Percentiles rank a stretch among this genome's conserved stretches.
Evolutionary conservation across 768 basidiomycete genomes (phyloP).

Genomic region (Phanerochaete carnosa): DNA sequence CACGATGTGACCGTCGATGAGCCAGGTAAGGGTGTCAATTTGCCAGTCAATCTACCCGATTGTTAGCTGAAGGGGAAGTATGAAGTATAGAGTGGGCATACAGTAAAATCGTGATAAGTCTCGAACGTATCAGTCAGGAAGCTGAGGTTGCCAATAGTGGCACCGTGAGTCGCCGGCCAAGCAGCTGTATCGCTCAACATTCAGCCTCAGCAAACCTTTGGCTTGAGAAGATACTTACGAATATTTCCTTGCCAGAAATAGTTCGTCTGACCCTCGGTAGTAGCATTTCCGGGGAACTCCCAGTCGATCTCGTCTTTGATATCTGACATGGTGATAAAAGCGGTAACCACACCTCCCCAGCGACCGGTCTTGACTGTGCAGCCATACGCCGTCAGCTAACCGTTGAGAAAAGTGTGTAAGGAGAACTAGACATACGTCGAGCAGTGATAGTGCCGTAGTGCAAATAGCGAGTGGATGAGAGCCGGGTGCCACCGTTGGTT

Average conservation of each 20-base stretch:
- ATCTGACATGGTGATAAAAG: conserved; percentile 79
- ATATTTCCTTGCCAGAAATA: conserved; percentile 76
- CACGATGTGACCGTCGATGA: conserved; percentile 67
- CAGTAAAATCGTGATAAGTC: conserved; percentile 77
- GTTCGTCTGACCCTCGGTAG: conserved; percentile 72
- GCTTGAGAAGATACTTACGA: conserved; percentile 39
- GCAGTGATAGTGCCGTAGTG: conserved; percentile 79
- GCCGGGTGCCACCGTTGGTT: conserved; percentile 68
- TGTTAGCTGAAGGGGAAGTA: not conserved
- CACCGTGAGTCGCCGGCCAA: conserved; percentile 47
- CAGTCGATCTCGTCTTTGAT: conserved; percentile 87
- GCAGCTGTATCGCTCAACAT: conserved; percentile 14
- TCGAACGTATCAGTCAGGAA: conserved; percentile 59
- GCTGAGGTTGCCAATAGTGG: conserved; percentile 40
- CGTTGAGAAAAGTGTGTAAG: not conserved
- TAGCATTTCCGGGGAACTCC: conserved; percentile 71
- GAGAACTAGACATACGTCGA: conserved; percentile 37
- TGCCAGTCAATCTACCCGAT: conserved; percentile 73
- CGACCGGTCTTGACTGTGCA: conserved; percentile 68
- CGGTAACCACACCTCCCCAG: conserved; percentile 80
- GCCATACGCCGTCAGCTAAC: too few species aligned
- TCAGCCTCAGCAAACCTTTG: not conserved
- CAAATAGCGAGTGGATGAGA: conserved; percentile 78
- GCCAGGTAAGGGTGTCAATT: conserved; percentile 59
- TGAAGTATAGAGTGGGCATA: conserved; percentile 30